A percentile compares a stretch with the other conserved stretches of the same genome.
Conservation (phyloP, 139 green algal genomes). For the Marvania coccoides region DNA sequence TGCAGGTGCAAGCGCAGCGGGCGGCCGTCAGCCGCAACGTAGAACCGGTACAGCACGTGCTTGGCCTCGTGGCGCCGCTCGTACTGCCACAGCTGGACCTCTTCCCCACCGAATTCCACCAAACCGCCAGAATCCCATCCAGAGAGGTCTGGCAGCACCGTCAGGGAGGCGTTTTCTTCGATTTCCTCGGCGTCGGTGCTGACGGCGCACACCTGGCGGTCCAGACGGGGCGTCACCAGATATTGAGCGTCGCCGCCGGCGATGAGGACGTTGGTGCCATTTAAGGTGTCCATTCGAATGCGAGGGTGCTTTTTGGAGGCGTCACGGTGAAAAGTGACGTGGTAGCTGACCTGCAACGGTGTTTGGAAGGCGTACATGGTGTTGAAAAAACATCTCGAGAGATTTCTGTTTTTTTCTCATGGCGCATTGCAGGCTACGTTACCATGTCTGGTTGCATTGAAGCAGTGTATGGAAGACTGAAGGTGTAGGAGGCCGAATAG, state of each 20-base stretch:
- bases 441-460: neutral
- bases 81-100: neutral
- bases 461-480: slow-evolving; percentile 19
- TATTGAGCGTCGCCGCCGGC: neutral
- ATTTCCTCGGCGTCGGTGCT: too few relatives aligned
- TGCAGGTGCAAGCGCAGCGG: slow-evolving; percentile 38
- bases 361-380: too few relatives aligned
- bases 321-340: slow-evolving; percentile 9
- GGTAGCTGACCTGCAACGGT: slow-evolving; percentile 13
- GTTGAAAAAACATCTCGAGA: too few relatives aligned
- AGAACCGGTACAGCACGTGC: slow-evolving; percentile 24
- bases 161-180: neutral
- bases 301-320: neutral
- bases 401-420: too few relatives aligned
- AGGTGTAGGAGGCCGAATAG: slow-evolving; percentile 14
- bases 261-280: slow-evolving; percentile 16
- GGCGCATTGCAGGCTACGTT: too few relatives aligned
- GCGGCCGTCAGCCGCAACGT: neutral
- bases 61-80: slow-evolving; percentile 16
- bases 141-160: slow-evolving; percentile 14
- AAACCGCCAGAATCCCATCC: slow-evolving; percentile 8
- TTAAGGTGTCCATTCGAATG: slow-evolving; percentile 8
- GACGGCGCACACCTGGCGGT: neutral
- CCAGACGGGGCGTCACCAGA: slow-evolving; percentile 12
- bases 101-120: neutral